phyloP scores from a whole-genome alignment of 352 stramenopile genomes.

The Pythium aristosporum region DNA sequence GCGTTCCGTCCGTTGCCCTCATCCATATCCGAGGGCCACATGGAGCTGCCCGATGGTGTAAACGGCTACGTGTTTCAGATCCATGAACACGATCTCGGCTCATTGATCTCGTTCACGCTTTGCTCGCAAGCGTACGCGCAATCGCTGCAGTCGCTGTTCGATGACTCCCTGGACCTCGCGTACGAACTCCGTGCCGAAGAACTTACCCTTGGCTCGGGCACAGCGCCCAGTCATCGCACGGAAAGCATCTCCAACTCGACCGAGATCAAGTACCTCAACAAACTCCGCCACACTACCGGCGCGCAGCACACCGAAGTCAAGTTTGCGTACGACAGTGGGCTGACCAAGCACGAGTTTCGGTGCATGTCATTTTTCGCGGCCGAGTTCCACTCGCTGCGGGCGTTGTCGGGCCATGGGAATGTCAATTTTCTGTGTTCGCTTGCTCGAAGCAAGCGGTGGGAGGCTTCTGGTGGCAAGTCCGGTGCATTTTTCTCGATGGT shows the following conservation, averaged over 20 bases:
- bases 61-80: conserved; percentile 82
- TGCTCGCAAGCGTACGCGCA: conserved; percentile 71
- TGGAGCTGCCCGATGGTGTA: conserved; percentile 67
- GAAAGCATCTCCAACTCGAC: conserved; percentile 37
- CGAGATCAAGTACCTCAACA: conserved; percentile 59
- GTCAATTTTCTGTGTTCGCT: conserved; percentile 82
- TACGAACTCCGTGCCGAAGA: conserved; percentile 44
- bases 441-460: conserved; percentile 70
- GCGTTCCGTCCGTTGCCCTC: conserved; percentile 46
- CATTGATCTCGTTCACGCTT: conserved; percentile 79
- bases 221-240: conserved; percentile 1
- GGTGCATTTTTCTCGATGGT: conserved; percentile 87
- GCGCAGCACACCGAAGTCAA: conserved; percentile 82
- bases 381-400: conserved; percentile 79
- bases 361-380: conserved; percentile 81
- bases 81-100: conserved; percentile 79
- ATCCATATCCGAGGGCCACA: conserved; percentile 58
- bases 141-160: conserved; percentile 67
- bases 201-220: conserved; percentile 16
- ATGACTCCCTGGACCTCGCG: conserved; percentile 45
- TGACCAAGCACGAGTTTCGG: conserved; percentile 55
- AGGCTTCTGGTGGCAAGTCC: conserved; percentile 81
- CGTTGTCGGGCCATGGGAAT: conserved; percentile 64
- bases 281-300: conserved; percentile 55
- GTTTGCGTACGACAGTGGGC: conserved; percentile 56